Percentiles rank a stretch among this genome's conserved stretches.
Conservation (phyloP, 345 rosid genomes). For the Arabidopsis arenosa region DNA sequence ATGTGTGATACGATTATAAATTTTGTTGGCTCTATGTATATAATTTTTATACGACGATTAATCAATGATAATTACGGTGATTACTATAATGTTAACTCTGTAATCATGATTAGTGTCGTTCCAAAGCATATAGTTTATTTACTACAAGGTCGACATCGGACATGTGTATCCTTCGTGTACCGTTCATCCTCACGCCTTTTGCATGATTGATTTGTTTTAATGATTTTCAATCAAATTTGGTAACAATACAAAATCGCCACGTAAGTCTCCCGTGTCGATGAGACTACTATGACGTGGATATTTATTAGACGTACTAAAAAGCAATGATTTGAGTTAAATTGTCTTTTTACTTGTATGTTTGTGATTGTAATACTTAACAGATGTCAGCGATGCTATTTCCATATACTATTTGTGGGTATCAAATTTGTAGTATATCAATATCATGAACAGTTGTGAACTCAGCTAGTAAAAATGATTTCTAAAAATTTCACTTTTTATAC, state of each 20-base stretch:
- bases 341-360: neutral
- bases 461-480: neutral
- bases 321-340: conserved; percentile 10
- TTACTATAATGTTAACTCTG: neutral
- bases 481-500: neutral
- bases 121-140: conserved; percentile 18
- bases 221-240: neutral
- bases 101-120: conserved; percentile 25
- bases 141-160: conserved; percentile 28
- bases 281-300: conserved; percentile 22
- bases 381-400: neutral
- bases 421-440: neutral
- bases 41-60: neutral
- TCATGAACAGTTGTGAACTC: conserved; percentile 18
- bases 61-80: neutral
- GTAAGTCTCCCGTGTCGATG: conserved; percentile 43
- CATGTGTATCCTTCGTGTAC: conserved; percentile 33
- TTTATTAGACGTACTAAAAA: neutral
- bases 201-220: conserved; percentile 39
- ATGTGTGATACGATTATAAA: neutral
- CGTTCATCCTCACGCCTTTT: conserved; percentile 29
- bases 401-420: neutral
- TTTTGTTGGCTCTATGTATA: conserved; percentile 13
- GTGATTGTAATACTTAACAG: neutral
- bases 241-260: conserved; percentile 19